Base-by-base conservation (phyloP, 805 yeast species). In the Saccharomycopsis malanga region DNA sequence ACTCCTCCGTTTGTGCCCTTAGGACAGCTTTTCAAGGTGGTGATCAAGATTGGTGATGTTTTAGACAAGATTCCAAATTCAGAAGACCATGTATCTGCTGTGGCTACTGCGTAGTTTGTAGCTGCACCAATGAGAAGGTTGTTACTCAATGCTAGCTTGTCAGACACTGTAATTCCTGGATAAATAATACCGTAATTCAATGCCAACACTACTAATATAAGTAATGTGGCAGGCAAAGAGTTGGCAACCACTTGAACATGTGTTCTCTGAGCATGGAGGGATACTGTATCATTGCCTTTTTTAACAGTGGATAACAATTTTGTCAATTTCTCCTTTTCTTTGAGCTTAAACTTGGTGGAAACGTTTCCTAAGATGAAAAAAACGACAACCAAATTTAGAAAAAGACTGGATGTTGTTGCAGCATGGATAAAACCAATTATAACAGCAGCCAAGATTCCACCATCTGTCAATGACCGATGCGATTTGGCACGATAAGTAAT, bases 1-100 rank as follows among this genome's bases (percentile, higher is more conserved):
- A 71, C 64, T 15, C 74, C 76, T 4, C 76, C 76, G 55, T 71
- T 71, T 9, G 74, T 71, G 9, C 76, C 76, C 18, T 65, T 66
- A 2, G 75, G 74, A 41, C 72, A 71, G 10, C 59, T 58, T 34
- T 59, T 52, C 30, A 70, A 57, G 4, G 69, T 65, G 4, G 73
- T 69, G 46, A 71, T 68, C 27, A 71, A 57, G 20, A 67, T 53
- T 3, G 76, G 74, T 2, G 54, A 46, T 15, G 61, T 42, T 23
- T 52, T 57, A 1, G 74, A 67, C 17, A 71, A 54, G 7, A 71
- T 69, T 1, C 76, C 76, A 17, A 71, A 55, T 46, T 71, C 76
- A 1, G 73, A 68, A 3, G 76, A 71, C 70, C 71, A 70, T 0
- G 75, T 69, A 49, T 71, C 75, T 4, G 74, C 67, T 4, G 65